These are phyloP conservation scores for Pisolithus tinctorius DNA, from an alignment of 768 basidiomycete genomes.

Conservation along the genomic window DNA sequence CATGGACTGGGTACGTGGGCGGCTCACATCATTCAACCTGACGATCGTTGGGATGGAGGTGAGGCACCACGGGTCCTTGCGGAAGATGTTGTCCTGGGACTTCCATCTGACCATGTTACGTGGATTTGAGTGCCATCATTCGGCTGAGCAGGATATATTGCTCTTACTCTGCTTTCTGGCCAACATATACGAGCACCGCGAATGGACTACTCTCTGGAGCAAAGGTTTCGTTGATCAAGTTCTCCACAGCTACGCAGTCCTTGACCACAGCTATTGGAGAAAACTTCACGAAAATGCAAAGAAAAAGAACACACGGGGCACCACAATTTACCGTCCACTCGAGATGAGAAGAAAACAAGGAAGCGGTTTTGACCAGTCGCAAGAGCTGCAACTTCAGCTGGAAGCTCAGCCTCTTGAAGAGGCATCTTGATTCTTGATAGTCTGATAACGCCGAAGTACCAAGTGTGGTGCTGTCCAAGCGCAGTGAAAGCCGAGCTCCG, in stretches of 20 bases:
- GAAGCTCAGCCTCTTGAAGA: no score
- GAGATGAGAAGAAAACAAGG: slow-evolving; percentile 66
- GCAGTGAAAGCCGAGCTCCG: no score
- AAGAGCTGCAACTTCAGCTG: slow-evolving; percentile 29
- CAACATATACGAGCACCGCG: slow-evolving; percentile 63
- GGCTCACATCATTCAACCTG: slow-evolving; percentile 48
- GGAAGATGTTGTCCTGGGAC: slow-evolving; percentile 46
- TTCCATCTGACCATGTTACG: slow-evolving; percentile 53
- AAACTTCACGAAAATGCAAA: background rate
- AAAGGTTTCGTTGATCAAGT: slow-evolving; percentile 47
- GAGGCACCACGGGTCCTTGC: slow-evolving; percentile 58
- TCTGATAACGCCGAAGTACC: no score
- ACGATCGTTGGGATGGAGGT: slow-evolving; percentile 61
- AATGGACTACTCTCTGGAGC: slow-evolving; percentile 35
- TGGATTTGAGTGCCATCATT: background rate
- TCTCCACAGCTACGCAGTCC: slow-evolving; percentile 66
- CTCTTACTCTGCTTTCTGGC: slow-evolving; percentile 55
- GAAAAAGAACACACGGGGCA: slow-evolving; percentile 48
- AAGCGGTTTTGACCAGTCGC: slow-evolving; percentile 41
- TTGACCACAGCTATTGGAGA: slow-evolving; percentile 18
- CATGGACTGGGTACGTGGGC: slow-evolving; percentile 4
- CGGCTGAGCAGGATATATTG: background rate
- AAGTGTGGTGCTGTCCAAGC: no score
- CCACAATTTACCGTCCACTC: slow-evolving; percentile 58
- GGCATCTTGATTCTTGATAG: no score